Evolutionary conservation across 1,284 basidiomycete genomes (phyloP), one percentile per base, ranked within the genome.

Genomic region (Earliella scabrosa): DNA sequence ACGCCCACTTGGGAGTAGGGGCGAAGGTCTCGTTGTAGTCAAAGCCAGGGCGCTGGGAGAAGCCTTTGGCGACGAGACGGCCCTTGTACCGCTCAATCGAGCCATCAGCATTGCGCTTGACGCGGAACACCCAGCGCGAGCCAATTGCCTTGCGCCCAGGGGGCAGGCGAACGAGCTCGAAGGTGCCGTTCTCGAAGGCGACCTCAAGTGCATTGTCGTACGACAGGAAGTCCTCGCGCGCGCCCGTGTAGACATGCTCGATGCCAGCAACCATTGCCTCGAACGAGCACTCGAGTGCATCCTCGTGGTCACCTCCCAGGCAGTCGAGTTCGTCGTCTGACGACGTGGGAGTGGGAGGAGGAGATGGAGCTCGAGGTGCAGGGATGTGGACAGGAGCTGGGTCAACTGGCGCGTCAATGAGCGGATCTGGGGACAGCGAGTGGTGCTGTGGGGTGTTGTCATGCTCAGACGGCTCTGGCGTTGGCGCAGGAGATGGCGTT

Each of bases 21-120:
- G 77, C 66, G 56, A 75, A 79, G 5, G 72, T 75, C 49, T 80
- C 65, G 14, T 66, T 62, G 59, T 71, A 81, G 62, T 82, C 74
- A 24, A 76, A 54, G 2, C 79, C 76, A 41, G 70, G 68, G 4
- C 60, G 47, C 57, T 83, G 80, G 0, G 63, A 63, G 62, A 75
- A 82, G 2, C 79, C 80, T 41, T 75, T 72, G 0, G 76, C 77
- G 5, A 75, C 74, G 2, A 78, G 64, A 1, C 76, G 52, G 0
- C 72, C 76, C 62, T 80, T 79, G 67, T 70, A 70, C 29, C 69
- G 66, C 29, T 54, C 52, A 14, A 75, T 45, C 14, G 34, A 38
- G 52, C 52, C 74, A 45, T 73, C 61, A 11, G 67, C 58, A 49
- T 75, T 66, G n/a, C 61, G 63, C 64, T 81, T 82, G 36, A 70